phyloP scores from a whole-genome alignment of 257 asterid genomes.

The Salvia miltiorrhiza region DNA sequence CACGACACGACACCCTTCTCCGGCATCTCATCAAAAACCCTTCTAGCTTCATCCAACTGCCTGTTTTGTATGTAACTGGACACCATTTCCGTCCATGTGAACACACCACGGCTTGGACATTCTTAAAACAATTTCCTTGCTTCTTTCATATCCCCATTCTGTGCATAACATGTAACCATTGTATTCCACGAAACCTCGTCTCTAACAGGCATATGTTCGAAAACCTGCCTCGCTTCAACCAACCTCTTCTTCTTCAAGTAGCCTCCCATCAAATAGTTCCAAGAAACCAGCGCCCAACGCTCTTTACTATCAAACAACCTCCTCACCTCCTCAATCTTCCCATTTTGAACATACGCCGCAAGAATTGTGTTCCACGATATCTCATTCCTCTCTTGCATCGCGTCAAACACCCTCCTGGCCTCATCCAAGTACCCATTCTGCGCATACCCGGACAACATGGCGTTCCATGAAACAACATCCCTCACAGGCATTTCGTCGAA shows the following conservation, averaged over 20 bases:
- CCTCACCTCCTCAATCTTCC: constrained; percentile 81
- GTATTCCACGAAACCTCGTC: constrained; percentile 91
- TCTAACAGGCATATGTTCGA: constrained; percentile 54
- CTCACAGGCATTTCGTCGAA: too few relatives aligned
- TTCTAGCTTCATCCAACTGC: too few relatives aligned
- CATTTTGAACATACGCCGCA: constrained; percentile 77
- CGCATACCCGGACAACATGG: too few relatives aligned
- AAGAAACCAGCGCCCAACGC: constrained; percentile 61
- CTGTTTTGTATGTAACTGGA: too few relatives aligned
- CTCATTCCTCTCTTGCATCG: constrained; percentile 78
- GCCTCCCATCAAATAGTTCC: too few relatives aligned
- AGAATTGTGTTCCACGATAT: constrained; percentile 95
- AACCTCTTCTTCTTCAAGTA: constrained; percentile 70
- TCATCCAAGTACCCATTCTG: too few relatives aligned
- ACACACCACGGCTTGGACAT: constrained; percentile 67
- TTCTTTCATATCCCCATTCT: constrained; percentile 57
- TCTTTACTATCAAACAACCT: constrained; percentile 70
- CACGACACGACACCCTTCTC: too few relatives aligned
- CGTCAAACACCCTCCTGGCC: constrained; percentile 54
- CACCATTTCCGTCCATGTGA: too few relatives aligned
- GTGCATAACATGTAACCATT: constrained; percentile 79
- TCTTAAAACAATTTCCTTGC: constrained; percentile 68
- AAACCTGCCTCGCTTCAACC: constrained; percentile 62
- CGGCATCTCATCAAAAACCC: too few relatives aligned
- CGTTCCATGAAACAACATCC: too few relatives aligned